Evolutionary conservation across 305 asterid genomes (phyloP).

Genomic region (Coffea humblotiana): DNA sequence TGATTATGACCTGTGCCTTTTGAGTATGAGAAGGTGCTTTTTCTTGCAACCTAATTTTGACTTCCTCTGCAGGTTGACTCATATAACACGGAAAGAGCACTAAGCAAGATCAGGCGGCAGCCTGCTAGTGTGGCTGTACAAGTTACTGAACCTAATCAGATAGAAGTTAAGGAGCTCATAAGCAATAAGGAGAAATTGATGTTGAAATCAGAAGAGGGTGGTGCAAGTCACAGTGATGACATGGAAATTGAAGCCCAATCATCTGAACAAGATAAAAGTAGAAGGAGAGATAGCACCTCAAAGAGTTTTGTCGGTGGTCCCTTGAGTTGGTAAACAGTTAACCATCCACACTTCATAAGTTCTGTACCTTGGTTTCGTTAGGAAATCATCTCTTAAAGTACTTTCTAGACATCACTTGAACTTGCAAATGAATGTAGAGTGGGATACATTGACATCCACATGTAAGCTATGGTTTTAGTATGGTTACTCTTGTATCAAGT

Average conservation of each 20-base stretch:
- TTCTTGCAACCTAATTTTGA: slow-evolving; percentile 1
- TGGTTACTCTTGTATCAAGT: not conserved
- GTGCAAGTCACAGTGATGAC: slow-evolving; percentile 33
- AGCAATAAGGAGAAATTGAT: slow-evolving; percentile 42
- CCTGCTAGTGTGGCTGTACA: slow-evolving; percentile 43
- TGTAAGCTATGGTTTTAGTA: not conserved
- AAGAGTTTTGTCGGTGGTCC: slow-evolving; percentile 60
- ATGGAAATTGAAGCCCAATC: slow-evolving; percentile 53
- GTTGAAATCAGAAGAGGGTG: slow-evolving; percentile 39
- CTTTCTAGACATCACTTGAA: slow-evolving; percentile 2
- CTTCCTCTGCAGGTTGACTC: slow-evolving; percentile 57
- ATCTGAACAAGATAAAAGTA: slow-evolving; percentile 41
- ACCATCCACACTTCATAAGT: not conserved
- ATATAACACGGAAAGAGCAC: slow-evolving; percentile 62
- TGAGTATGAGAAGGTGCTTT: not conserved
- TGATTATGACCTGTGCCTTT: not conserved
- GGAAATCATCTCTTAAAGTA: slow-evolving; percentile 1
- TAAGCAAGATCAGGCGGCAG: slow-evolving; percentile 70
- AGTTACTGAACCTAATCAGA: slow-evolving; percentile 36
- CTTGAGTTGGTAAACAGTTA: slow-evolving; percentile 61
- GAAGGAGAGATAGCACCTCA: slow-evolving; percentile 35
- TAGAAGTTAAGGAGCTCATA: slow-evolving; percentile 33
- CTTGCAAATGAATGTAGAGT: not conserved
- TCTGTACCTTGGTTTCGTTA: slow-evolving; percentile 11
- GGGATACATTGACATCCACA: not conserved